Evolutionary conservation across 345 rosid genomes (phyloP).

Genomic region (Physaria fendleri): DNA sequence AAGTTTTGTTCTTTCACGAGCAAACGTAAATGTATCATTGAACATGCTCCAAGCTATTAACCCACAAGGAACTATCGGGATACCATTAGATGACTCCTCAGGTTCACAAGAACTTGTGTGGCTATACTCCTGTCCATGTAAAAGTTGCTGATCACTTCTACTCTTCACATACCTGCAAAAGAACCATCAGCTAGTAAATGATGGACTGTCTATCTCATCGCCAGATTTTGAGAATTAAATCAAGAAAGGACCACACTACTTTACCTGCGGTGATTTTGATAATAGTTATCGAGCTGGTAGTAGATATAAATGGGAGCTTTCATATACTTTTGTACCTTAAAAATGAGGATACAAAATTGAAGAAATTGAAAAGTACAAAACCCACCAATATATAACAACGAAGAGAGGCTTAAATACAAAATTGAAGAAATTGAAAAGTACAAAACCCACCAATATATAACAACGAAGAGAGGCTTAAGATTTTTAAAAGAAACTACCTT

Average conservation of each 20-base stretch:
- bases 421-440: neutral
- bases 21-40: constrained; percentile 63
- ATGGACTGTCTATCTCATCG: neutral
- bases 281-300: constrained; percentile 83
- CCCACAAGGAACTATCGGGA: constrained; percentile 75
- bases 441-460: neutral
- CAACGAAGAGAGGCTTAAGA: neutral
- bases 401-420: neutral
- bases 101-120: constrained; percentile 67
- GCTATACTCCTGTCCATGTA: constrained; percentile 42
- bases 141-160: constrained; percentile 71
- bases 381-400: neutral
- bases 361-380: neutral
- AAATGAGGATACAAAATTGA: neutral
- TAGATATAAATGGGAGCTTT: constrained; percentile 79
- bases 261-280: constrained; percentile 81
- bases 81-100: constrained; percentile 47
- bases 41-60: constrained; percentile 84
- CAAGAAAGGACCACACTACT: neutral
- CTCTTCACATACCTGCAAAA: constrained; percentile 72
- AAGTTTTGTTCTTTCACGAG: constrained; percentile 39
- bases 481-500: constrained; percentile 39
- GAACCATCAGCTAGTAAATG: neutral
- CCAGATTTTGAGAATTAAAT: neutral
- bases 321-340: constrained; percentile 70